Conservation (phyloP, 2,329 filamentous ascomycete genomes). For the Ceratocystis destructans region DNA sequence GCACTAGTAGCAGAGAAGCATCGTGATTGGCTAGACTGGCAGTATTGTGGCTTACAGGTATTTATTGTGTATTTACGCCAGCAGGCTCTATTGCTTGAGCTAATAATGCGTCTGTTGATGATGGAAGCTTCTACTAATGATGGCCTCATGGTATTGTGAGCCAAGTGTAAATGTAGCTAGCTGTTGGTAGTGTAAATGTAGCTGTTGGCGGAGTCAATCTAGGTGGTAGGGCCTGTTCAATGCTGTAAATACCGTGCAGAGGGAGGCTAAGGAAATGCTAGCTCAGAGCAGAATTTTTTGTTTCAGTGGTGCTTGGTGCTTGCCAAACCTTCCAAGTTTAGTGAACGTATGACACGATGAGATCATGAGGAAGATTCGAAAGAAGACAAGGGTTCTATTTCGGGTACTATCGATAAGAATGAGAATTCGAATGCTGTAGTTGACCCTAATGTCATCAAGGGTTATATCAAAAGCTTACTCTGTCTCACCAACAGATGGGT, state of each 20-base stretch:
- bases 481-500: too few species aligned
- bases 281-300: not conserved
- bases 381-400: not conserved
- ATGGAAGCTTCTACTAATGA: not conserved
- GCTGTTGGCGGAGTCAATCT: too few species aligned
- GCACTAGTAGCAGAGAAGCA: conserved; percentile 37
- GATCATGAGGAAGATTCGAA: not conserved
- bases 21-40: conserved; percentile 22
- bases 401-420: not conserved
- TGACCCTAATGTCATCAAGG: not conserved
- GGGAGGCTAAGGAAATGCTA: too few species aligned
- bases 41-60: not conserved
- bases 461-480: too few species aligned
- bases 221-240: too few species aligned
- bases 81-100: not conserved
- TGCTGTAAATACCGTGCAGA: too few species aligned
- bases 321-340: not conserved
- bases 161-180: too few species aligned
- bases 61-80: not conserved
- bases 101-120: not conserved
- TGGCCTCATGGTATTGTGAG: not conserved
- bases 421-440: not conserved
- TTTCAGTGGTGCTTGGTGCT: too few species aligned
- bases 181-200: too few species aligned
- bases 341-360: not conserved